phyloP scores from a whole-genome alignment of 768 basidiomycete genomes.

The Royoungia palumana region DNA sequence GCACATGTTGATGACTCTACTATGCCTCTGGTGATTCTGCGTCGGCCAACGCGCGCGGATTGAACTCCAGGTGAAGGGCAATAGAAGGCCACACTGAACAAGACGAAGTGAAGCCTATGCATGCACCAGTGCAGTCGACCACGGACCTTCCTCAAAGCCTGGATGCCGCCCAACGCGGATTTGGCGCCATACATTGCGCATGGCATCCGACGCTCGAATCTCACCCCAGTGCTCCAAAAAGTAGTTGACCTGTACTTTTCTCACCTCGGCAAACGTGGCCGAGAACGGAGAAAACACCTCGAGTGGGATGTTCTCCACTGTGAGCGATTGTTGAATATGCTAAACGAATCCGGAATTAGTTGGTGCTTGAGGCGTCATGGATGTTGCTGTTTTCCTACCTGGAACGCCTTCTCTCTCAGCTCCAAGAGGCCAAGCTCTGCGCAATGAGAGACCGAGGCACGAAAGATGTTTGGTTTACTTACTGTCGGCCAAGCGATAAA shows the following conservation, averaged over 20 bases:
- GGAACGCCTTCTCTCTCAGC: slow-evolving; percentile 70
- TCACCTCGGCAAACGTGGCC: slow-evolving; percentile 74
- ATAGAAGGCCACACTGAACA: slow-evolving; percentile 64
- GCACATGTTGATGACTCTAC: not conserved
- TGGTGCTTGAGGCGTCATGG: not conserved
- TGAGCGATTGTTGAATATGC: slow-evolving; percentile 76
- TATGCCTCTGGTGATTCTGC: slow-evolving; percentile 16
- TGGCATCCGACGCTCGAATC: slow-evolving; percentile 77
- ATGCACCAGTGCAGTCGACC: not conserved
- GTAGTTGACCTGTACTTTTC: slow-evolving; percentile 77
- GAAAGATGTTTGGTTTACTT: slow-evolving; percentile 25
- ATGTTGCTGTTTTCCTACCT: slow-evolving; percentile 22
- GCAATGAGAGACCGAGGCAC: not conserved
- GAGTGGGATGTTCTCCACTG: slow-evolving; percentile 76
- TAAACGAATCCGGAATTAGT: slow-evolving; percentile 23
- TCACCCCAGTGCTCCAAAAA: slow-evolving; percentile 82
- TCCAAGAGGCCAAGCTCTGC: slow-evolving; percentile 70
- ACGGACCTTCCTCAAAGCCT: slow-evolving; percentile 80
- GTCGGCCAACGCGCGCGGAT: slow-evolving; percentile 34
- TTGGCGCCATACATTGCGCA: slow-evolving; percentile 82
- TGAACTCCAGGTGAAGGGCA: slow-evolving; percentile 59
- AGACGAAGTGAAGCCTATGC: slow-evolving; percentile 10
- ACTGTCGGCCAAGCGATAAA: slow-evolving; percentile 83
- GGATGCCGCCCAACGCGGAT: slow-evolving; percentile 81
- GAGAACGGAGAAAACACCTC: slow-evolving; percentile 87